Conservation (phyloP, 2,329 filamentous ascomycete genomes). For the Neofusicoccum sp. region DNA sequence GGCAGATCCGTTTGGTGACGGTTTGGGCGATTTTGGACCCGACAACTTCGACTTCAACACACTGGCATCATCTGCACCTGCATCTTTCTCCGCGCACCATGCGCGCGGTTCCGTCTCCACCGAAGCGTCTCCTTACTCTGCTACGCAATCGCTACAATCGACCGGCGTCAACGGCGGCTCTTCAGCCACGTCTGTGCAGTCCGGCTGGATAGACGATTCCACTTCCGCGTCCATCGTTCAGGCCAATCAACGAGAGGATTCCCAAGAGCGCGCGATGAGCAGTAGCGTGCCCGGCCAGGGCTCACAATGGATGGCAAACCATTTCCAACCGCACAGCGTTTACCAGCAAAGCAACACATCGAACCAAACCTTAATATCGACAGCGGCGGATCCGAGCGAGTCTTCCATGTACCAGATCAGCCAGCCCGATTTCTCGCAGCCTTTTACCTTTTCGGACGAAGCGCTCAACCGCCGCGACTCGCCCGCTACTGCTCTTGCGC, state of each 20-base stretch:
- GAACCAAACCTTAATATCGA: slow-evolving; percentile 35
- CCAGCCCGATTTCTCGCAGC: slow-evolving; percentile 32
- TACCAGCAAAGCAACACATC: slow-evolving; percentile 39
- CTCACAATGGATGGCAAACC: slow-evolving; percentile 21
- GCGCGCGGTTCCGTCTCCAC: slow-evolving; percentile 33
- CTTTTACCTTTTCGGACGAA: slow-evolving; percentile 33
- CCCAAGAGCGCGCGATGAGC: slow-evolving; percentile 8
- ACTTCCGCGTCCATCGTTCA: too few species aligned
- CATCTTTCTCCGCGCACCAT: slow-evolving; percentile 29
- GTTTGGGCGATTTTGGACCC: slow-evolving; percentile 28
- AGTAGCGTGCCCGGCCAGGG: not conserved
- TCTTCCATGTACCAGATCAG: slow-evolving; percentile 30
- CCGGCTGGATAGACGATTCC: slow-evolving; percentile 35
- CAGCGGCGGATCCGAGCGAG: slow-evolving; percentile 30
- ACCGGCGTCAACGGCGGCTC: slow-evolving; percentile 31
- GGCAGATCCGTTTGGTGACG: slow-evolving; percentile 25
- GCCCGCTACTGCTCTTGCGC: slow-evolving; percentile 39
- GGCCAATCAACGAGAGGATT: slow-evolving; percentile 28
- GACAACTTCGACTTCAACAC: slow-evolving; percentile 28
- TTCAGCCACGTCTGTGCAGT: slow-evolving; percentile 37
- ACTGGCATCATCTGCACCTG: slow-evolving; percentile 26
- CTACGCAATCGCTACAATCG: slow-evolving; percentile 29
- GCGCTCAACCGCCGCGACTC: slow-evolving; percentile 36
- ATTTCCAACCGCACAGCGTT: slow-evolving; percentile 30
- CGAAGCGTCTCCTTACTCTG: slow-evolving; percentile 36